Evolutionary conservation across 2,329 filamentous ascomycete genomes (phyloP), one percentile per base, ranked within the genome.

Genomic region (Myriosclerotinia duriaeana): DNA sequence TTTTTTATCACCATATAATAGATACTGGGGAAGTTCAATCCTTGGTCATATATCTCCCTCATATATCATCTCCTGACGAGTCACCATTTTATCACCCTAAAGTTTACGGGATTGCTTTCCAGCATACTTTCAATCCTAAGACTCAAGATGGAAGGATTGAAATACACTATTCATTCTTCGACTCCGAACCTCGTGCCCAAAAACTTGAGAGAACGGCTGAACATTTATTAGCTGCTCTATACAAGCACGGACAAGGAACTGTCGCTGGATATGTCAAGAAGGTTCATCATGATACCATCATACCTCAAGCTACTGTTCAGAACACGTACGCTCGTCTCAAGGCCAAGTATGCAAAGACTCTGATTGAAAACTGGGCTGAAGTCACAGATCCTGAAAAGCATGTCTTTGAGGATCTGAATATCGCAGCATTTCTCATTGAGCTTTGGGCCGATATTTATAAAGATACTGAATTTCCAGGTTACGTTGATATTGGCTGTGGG

Each of bases 401-500:
- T 75, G 92, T 98, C 3, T 98, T 97, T 77, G 95, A 99, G 76
- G 94, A 98, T 75, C 80, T 99, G 26, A 85, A 87, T 5, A 97
- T 99, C 69, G 91, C 94, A 0, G 91, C 94, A 0, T 99, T 97
- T 73, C 80, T 98, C 62, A 91, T 98, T 36, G 93, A 97, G 79
- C 80, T 98, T 2, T 99, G 95, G 95, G 79, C 81, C 15, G 87
- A 89, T 67, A 94, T 97, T 88, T 98, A 98, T 76, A 72, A 72
- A 20, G 67, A 70, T 3, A 74, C 74, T 3, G 56, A 61, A 0
- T 97, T 97, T 72, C 91, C 92, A 0, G 93, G 94, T 0, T 99
- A 98, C 74, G 91, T 97, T 26, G 95, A 99, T 74, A 92, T 99
- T 55, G 95, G 94, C 6, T 98, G 95, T 75, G 95, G 95, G 2